Percentiles rank a stretch among this genome's conserved stretches.
These are phyloP conservation scores for Pilasporangium apinafurcum DNA, from an alignment of 352 stramenopile species.

Conservation along the genomic window DNA sequence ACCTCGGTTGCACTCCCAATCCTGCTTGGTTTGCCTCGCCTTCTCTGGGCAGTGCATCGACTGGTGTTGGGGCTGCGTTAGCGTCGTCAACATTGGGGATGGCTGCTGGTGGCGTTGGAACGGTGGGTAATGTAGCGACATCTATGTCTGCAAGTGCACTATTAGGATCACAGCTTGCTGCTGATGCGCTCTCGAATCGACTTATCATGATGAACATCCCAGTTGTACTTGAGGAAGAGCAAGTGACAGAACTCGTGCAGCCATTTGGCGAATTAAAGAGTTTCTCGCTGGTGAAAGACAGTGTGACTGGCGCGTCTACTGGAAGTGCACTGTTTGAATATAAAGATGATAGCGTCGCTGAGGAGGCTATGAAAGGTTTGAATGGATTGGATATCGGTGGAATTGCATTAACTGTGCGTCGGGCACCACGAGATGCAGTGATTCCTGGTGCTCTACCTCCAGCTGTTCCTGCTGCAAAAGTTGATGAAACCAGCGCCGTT, in stretches of 20 bases:
- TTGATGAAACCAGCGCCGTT: conserved; percentile 44
- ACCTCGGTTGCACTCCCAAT: conserved; percentile 78
- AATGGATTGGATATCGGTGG: conserved; percentile 77
- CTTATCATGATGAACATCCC: conserved; percentile 84
- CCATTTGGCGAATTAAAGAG: conserved; percentile 73
- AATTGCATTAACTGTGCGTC: conserved; percentile 53
- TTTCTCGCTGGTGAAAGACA: conserved; percentile 62
- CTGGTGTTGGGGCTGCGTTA: conserved; percentile 2
- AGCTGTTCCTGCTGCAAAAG: no score
- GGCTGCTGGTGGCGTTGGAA: not conserved
- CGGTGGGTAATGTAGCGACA: not conserved
- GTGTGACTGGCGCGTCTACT: conserved; percentile 33
- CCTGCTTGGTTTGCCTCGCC: conserved; percentile 65
- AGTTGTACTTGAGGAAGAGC: conserved; percentile 58
- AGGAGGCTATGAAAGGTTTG: conserved; percentile 60
- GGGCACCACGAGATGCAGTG: conserved; percentile 23
- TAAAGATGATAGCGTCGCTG: conserved; percentile 41
- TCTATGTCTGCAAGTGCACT: not conserved
- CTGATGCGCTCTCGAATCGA: conserved; percentile 21
- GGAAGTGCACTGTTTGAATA: conserved; percentile 82
- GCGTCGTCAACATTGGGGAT: conserved; percentile 1
- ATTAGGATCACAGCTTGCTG: not conserved
- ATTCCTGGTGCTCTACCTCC: conserved; percentile 1
- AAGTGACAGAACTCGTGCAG: conserved; percentile 80
- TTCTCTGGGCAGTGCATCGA: conserved; percentile 7